Evolutionary conservation across 208 protist species (phyloP), one percentile per base, ranked within the genome.

Genomic region (Herpetomonas tarakana): DNA sequence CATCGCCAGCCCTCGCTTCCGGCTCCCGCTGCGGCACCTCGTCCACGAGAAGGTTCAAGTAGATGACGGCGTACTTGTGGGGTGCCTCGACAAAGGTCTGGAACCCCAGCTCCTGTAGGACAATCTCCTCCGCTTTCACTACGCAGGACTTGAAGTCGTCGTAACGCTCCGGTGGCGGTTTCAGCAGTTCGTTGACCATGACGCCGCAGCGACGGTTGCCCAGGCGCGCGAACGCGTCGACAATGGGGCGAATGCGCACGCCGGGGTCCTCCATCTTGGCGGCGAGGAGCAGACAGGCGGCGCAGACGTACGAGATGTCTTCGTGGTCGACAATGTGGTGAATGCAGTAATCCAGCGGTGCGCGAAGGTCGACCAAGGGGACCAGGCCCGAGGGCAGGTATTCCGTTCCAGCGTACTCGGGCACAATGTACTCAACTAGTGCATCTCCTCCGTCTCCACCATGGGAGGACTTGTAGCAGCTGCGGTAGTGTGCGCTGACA

Each of bases 11-110:
- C n/a, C n/a, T 41, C 35, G 35, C 14, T 14, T 14, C 35, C 6
- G 35, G 14, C 6, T 4, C 11, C 3, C 44, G 16, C 9, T 12
- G 19, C 16, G n/a, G 24, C 19, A 54, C 47, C 2, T 74, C 65
- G 28, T 84, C 72, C 6, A 87, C 53, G 6, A 95, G 52, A 2
- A 90, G 24, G 18, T 81, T 71, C 9, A 93, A 68, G 58, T 88
- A 91, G 2, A 89, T 22, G 25, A 86, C 53, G 24, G 69, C 68
- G 60, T 93, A 91, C 68, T 89, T 95, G 64, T 86, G 83, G 12
- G 89, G 86, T 7, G 53, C 74, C 31, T 92, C 81, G 6, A 95
- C 83, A 58, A 88, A 87, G 29, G 82, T 90, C 31, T 92, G 86
- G 55, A 95, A 95, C 11, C 89, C 89, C 14, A 92, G 71, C 31